phyloP scores from a whole-genome alignment of 2,329 filamentous ascomycete genomes.

The Periconia digitata region DNA sequence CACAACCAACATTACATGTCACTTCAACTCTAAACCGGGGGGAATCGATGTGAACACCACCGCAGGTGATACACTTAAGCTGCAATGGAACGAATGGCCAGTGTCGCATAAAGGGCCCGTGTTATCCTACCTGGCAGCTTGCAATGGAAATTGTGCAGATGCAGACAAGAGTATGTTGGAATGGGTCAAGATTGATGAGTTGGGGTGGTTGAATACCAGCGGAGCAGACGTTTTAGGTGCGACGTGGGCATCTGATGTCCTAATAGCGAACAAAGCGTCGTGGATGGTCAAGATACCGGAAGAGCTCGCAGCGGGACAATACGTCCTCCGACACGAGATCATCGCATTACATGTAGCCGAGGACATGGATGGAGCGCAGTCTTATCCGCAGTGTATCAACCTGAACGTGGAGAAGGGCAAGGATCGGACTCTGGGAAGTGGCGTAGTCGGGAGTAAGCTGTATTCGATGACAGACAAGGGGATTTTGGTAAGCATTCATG shows the following conservation, averaged over 20 bases:
- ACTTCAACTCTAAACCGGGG: conserved; percentile 56
- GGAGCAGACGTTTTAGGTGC: conserved; percentile 20
- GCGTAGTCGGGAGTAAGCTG: conserved; percentile 53
- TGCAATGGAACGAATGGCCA: conserved; percentile 55
- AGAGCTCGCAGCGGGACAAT: conserved; percentile 47
- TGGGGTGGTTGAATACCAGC: conserved; percentile 28
- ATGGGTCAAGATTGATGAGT: conserved; percentile 38
- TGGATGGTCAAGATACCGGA: conserved; percentile 48
- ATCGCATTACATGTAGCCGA: conserved; percentile 51
- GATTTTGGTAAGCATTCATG: conserved; percentile 46
- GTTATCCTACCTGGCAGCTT: conserved; percentile 34
- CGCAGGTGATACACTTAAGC: conserved; percentile 56
- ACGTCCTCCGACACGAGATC: conserved; percentile 57
- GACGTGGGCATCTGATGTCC: conserved; percentile 34
- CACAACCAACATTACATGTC: conserved; percentile 56
- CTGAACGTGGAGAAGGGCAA: conserved; percentile 45
- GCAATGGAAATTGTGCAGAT: conserved; percentile 23
- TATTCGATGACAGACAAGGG: conserved; percentile 42
- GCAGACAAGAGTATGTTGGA: conserved; percentile 19
- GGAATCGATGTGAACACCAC: conserved; percentile 53
- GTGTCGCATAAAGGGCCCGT: conserved; percentile 37
- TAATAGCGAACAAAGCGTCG: conserved; percentile 49
- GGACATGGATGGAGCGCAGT: conserved; percentile 51
- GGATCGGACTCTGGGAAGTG: conserved; percentile 35
- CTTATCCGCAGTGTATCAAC: conserved; percentile 56